Evolutionary conservation across 257 asterid genomes (phyloP), one percentile per base, ranked within the genome.

Genomic region (Solanum pinnatisectum): DNA sequence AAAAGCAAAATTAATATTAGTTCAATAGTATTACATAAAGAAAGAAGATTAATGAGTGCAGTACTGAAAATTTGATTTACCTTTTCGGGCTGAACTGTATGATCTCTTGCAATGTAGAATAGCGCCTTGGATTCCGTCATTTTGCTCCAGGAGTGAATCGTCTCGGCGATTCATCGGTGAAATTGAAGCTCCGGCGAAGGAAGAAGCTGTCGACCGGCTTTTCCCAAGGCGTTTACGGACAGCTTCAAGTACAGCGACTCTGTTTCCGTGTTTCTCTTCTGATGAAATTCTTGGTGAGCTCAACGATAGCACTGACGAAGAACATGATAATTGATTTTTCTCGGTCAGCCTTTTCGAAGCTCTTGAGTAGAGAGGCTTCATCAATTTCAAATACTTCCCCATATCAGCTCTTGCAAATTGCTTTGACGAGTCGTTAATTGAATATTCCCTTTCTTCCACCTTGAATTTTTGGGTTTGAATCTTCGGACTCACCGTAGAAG

Each of bases 101-200:
- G 98, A 94, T 59, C 89, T 91, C 90, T 96, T 96, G 93, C 99
- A 96, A 85, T 95, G 94, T 10, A 96, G 98, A 88, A 96, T 96
- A 63, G 98, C 98, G 42, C 95, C 87, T 89, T 91, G 96, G 84
- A 96, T 86, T 15, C 84, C 88, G 5, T 86, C 98, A 67, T 90
- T 65, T 78, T 95, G 93, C 60, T 94, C 93, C 87, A 96, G 40
- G 49, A 96, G 89, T 11, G 96, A 92, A 88, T 93, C 98, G 77
- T 96, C 99, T 86, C 95, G 89, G 87, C 96, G 89, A 56, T 84
- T 90, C 30, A 72, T 88, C 83, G 88, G 91, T 60, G 90, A 88
- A 39, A 91, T 73, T 72, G 90, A 70, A 33, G n/a, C 20, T 20
- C 90, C 92, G 13, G 76, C 90, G 35, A 44, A 44, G 3, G 92